These are phyloP conservation scores for Omphalotus guepiniiformis DNA, from an alignment of 768 basidiomycete species.

Conservation along the genomic window DNA sequence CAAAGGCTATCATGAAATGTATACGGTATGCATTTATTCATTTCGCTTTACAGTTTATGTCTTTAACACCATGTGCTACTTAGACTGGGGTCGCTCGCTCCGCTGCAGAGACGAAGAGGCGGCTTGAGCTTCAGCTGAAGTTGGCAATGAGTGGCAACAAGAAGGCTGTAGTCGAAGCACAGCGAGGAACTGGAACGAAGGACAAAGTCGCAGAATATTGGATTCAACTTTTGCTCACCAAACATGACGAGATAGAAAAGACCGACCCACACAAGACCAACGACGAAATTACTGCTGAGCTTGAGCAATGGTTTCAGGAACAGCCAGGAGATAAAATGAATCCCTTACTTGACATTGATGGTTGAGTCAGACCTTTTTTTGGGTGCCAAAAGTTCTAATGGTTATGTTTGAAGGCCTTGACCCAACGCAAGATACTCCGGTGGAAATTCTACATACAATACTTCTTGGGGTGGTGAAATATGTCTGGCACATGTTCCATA, in stretches of 20 bases:
- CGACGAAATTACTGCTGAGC: constrained; percentile 20
- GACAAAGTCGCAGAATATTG: constrained; percentile 34
- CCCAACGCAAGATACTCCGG: constrained; percentile 28
- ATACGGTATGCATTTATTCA: constrained; percentile 18
- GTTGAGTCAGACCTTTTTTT: constrained; percentile 10
- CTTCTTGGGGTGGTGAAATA: constrained; percentile 41
- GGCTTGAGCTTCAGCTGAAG: constrained; percentile 27
- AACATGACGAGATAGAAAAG: constrained; percentile 16
- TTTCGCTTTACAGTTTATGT: background rate
- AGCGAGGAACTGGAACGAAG: constrained; percentile 33
- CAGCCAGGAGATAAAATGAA: constrained; percentile 24
- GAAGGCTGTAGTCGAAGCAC: constrained; percentile 20
- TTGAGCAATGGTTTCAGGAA: constrained; percentile 24
- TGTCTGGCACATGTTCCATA: constrained; percentile 32
- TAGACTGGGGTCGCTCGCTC: constrained; percentile 19
- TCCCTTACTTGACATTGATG: constrained; percentile 24
- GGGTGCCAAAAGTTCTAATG: background rate
- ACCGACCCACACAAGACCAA: constrained; percentile 18
- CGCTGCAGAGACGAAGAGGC: constrained; percentile 13
- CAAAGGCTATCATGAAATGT: constrained; percentile 31
- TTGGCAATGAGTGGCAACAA: constrained; percentile 27
- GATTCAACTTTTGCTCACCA: constrained; percentile 29
- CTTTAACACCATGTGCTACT: constrained; percentile 17
- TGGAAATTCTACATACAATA: constrained; percentile 42
- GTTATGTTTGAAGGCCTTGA: constrained; percentile 14